These are phyloP conservation scores for Nakazawaea siamensis DNA, from an alignment of 805 yeast genomes.

Conservation along the genomic window DNA sequence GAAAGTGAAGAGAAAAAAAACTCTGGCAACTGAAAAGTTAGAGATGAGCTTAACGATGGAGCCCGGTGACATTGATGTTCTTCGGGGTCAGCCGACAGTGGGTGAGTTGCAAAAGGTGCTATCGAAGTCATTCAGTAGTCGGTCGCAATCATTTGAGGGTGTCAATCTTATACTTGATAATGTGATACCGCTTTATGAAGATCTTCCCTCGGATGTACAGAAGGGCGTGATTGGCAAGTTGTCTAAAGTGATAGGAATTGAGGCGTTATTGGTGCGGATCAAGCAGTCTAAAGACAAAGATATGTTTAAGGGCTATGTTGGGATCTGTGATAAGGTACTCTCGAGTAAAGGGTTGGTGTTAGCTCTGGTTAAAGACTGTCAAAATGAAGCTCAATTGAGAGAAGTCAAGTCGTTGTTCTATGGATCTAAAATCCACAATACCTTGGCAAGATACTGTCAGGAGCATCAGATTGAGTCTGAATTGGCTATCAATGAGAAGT, in stretches of 20 bases:
- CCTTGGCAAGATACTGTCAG: background rate
- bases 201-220: background rate
- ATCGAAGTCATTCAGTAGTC: background rate
- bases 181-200: slow-evolving; percentile 1
- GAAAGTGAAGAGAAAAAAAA: background rate
- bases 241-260: slow-evolving; percentile 3
- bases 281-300: background rate
- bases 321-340: background rate
- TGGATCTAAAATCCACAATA: slow-evolving; percentile 8
- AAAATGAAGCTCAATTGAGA: background rate
- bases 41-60: background rate
- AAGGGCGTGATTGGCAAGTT: background rate
- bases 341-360: background rate
- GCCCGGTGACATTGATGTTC: background rate
- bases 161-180: slow-evolving; percentile 2
- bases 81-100: slow-evolving; percentile 2
- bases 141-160: background rate
- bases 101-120: slow-evolving; percentile 1
- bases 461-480: background rate
- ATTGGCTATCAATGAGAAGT: background rate
- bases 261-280: background rate
- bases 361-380: background rate
- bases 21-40: background rate
- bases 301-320: background rate
- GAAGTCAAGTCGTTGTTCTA: slow-evolving; percentile 7